Conservation (phyloP, 2,329 filamentous ascomycete genomes). For the Paecilomyces sp. region DNA sequence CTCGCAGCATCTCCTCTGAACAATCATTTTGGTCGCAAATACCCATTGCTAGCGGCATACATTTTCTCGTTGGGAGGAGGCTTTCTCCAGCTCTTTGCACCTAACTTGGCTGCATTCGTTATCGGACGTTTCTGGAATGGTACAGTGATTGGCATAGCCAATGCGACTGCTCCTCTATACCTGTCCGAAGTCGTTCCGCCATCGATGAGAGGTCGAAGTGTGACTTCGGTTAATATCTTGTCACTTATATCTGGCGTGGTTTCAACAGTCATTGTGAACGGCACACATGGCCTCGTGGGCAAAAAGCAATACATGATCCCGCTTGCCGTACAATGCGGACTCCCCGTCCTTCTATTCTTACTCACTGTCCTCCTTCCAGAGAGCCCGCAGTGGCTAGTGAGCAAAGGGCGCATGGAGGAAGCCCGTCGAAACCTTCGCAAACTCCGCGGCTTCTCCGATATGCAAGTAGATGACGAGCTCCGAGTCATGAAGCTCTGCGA, state of each 20-base stretch:
- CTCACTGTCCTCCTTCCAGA: slow-evolving; percentile 25
- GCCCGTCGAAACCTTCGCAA: slow-evolving; percentile 23
- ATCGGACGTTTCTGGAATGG: slow-evolving; percentile 25
- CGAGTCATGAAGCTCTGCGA: slow-evolving; percentile 22
- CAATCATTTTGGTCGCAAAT: slow-evolving; percentile 27
- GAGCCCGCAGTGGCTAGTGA: slow-evolving; percentile 26
- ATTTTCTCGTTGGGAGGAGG: slow-evolving; percentile 24
- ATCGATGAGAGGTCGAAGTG: slow-evolving; percentile 23
- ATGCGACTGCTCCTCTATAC: slow-evolving; percentile 29
- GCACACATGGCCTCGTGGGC: slow-evolving; percentile 18
- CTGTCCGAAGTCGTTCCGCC: slow-evolving; percentile 28
- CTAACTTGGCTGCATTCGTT: slow-evolving; percentile 26
- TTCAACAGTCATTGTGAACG: slow-evolving; percentile 26
- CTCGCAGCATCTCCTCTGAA: slow-evolving; percentile 25
- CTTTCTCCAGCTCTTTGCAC: slow-evolving; percentile 29
- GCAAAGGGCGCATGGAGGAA: slow-evolving; percentile 20
- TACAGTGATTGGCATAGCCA: slow-evolving; percentile 24
- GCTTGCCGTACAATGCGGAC: slow-evolving; percentile 25
- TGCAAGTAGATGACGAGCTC: slow-evolving; percentile 24
- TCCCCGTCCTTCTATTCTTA: slow-evolving; percentile 22
- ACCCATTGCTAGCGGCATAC: slow-evolving; percentile 26
- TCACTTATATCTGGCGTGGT: slow-evolving; percentile 23
- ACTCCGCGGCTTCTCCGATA: slow-evolving; percentile 23
- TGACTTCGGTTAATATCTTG: slow-evolving; percentile 25
- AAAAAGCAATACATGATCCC: slow-evolving; percentile 26